phyloP scores from a whole-genome alignment of 2,329 filamentous ascomycete genomes.

The Neopestalotiopsis sp. region DNA sequence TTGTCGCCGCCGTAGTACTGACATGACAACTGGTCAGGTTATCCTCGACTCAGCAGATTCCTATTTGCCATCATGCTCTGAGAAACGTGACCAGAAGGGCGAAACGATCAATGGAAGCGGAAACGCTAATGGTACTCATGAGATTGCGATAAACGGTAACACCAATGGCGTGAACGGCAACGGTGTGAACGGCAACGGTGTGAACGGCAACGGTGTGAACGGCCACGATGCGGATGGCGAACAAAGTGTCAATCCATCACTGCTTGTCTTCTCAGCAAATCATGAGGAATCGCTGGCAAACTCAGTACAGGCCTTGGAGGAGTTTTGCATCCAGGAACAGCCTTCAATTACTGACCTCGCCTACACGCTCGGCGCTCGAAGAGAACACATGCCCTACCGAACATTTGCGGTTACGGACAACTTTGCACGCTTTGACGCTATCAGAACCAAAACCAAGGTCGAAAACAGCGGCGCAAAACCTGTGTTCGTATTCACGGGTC shows the following conservation, averaged over 20 bases:
- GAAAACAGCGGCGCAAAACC: neutral
- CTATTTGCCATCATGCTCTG: neutral
- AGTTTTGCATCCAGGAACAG: constrained; percentile 4
- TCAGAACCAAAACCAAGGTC: neutral
- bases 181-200: too few relatives aligned
- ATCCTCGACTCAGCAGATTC: constrained; percentile 6
- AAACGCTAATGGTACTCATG: neutral
- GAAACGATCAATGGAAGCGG: neutral
- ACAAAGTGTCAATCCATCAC: neutral
- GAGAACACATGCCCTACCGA: constrained; percentile 8
- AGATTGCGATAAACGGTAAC: neutral
- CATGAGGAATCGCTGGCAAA: neutral
- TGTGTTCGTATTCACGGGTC: constrained; percentile 17
- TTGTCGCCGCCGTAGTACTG: neutral
- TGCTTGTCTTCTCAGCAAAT: constrained; percentile 13
- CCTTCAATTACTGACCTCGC: constrained; percentile 2
- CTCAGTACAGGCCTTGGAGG: neutral
- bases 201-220: neutral
- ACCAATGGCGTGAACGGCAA: neutral
- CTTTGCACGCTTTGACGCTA: neutral
- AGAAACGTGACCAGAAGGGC: neutral
- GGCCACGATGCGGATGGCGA: neutral
- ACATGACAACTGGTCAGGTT: constrained; percentile 1
- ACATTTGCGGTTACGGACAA: neutral
- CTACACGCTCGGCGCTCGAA: constrained; percentile 8